These are phyloP conservation scores for Naganishia randhawae DNA, from an alignment of 768 basidiomycete species.

Conservation along the genomic window DNA sequence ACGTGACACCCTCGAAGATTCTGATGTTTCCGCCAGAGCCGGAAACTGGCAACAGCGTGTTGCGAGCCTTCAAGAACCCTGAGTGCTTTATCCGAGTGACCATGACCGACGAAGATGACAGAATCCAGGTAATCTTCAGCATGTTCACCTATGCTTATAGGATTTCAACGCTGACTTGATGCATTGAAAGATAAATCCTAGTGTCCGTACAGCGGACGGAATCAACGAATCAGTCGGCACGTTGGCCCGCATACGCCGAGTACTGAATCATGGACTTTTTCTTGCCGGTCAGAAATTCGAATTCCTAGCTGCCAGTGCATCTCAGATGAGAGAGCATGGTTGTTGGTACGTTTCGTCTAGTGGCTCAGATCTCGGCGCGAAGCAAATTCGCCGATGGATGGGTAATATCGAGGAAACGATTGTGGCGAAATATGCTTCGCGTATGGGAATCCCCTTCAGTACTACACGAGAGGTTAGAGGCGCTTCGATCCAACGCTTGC, in stretches of 20 bases:
- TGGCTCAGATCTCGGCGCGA: slow-evolving; percentile 11
- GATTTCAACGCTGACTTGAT: neutral
- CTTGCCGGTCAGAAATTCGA: slow-evolving; percentile 30
- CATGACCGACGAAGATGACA: slow-evolving; percentile 35
- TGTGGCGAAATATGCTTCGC: slow-evolving; percentile 33
- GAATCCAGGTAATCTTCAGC: slow-evolving; percentile 24
- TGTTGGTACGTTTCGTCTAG: slow-evolving; percentile 33
- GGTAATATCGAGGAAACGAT: slow-evolving; percentile 30
- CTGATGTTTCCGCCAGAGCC: slow-evolving; percentile 33
- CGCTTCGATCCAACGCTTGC: slow-evolving; percentile 16
- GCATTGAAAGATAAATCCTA: slow-evolving; percentile 27
- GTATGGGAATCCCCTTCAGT: slow-evolving; percentile 15
- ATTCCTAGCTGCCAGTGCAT: slow-evolving; percentile 30
- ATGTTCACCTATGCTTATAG: too few relatives aligned
- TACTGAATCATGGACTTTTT: slow-evolving; percentile 27
- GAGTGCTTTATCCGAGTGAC: slow-evolving; percentile 38
- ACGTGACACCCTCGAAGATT: slow-evolving; percentile 36
- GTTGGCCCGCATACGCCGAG: slow-evolving; percentile 31
- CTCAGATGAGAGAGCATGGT: slow-evolving; percentile 30
- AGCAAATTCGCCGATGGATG: slow-evolving; percentile 25
- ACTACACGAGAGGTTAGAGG: slow-evolving; percentile 23
- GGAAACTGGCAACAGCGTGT: slow-evolving; percentile 34
- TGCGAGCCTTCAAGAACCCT: slow-evolving; percentile 25
- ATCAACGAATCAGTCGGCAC: slow-evolving; percentile 25
- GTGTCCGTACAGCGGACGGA: slow-evolving; percentile 28